Conservation (phyloP, 2,329 filamentous ascomycete species). For the Hypoxylon rubiginosum region DNA sequence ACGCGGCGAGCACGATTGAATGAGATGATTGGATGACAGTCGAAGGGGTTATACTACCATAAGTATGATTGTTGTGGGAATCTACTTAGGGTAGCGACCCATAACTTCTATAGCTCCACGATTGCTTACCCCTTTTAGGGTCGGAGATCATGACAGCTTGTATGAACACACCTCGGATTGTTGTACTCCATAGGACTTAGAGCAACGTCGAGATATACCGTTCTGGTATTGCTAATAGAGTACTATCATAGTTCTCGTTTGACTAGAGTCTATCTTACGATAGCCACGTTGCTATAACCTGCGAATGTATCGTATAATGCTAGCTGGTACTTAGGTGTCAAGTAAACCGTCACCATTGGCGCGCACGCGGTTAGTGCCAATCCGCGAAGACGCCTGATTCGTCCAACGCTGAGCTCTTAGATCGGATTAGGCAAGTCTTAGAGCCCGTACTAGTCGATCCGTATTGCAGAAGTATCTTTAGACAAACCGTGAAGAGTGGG, state of each 20-base stretch:
- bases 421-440: conserved; percentile 37
- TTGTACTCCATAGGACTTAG: background rate
- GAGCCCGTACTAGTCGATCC: conserved; percentile 11
- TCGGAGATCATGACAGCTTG: background rate
- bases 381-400: conserved; percentile 11
- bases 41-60: too few species aligned
- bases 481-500: background rate
- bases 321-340: background rate
- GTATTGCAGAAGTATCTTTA: background rate
- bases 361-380: conserved; percentile 14
- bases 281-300: too few species aligned
- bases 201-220: background rate
- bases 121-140: background rate
- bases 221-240: background rate
- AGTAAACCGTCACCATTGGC: conserved; percentile 13
- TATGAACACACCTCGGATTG: background rate
- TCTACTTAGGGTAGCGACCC: too few species aligned
- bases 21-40: background rate
- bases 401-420: conserved; percentile 14
- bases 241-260: too few species aligned
- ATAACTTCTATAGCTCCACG: background rate
- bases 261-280: background rate
- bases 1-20: background rate
- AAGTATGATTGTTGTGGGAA: too few species aligned
- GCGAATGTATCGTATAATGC: background rate